Base-by-base conservation (phyloP, 768 basidiomycete genomes). In the Nevesoporus exiguus region DNA sequence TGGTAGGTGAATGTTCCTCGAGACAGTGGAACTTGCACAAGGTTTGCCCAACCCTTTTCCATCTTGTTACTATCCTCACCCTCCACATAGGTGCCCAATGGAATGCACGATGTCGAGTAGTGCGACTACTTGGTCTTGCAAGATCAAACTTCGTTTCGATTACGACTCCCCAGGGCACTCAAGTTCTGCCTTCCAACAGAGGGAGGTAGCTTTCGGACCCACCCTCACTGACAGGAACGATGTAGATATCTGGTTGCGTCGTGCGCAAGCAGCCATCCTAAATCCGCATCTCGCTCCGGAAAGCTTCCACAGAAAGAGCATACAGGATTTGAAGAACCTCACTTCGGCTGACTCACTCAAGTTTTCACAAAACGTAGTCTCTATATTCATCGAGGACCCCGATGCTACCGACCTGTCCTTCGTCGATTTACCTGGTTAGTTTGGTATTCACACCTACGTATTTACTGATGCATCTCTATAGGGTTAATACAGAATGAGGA, bases 11-110 rank as follows among this genome's bases (percentile, higher is more conserved):
- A 69, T 46, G 82, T 85, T 27, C 83, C 84, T 11, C 71, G 84
- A 30, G 84, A 84, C 39, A 80, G 79, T 40, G 82, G 82, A 21
- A 84, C 81, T 0, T 84, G 83, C 49, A 84, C 81, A 0, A 71
- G 80, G 83, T 79, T 3, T 29, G 56, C 48, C n/a, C 15, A 30
- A 24, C 17, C 10, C 1, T n/a, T 24, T 40, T 39, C 9, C 0
- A n/a, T 22, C 36, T 31, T 11, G 14, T 48, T n/a, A 25, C 27
- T 6, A 6, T 22, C 24, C 40, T 51, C 43, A 67, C 9, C 9
- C 44, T 48, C 22, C 2, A 7, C 10, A 17, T 42, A 81, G 81
- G 47, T 82, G 81, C 48, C 80, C 80, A 0, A 79, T 79, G 76
- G 77, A 81, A 53, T 80, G 78, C 51, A 73, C 74, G 0, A 76